Evolutionary conservation across 2,329 filamentous ascomycete genomes (phyloP).

Genomic region (Blastomyces emzantsi): DNA sequence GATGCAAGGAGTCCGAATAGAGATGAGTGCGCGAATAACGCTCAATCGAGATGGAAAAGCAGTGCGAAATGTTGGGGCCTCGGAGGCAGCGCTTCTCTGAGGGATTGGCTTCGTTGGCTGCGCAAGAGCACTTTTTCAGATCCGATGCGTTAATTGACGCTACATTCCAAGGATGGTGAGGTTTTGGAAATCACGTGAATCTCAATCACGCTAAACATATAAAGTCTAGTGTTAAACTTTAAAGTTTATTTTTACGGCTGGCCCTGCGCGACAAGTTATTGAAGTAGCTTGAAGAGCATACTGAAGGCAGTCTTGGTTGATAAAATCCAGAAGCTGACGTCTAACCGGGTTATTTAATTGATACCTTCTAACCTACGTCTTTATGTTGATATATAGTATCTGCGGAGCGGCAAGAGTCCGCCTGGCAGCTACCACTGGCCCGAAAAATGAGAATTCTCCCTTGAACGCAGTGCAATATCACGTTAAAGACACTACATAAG

Average conservation of each 20-base stretch:
- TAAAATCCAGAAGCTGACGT: neutral
- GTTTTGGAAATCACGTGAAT: conserved; percentile 6
- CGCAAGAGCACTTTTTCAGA: neutral
- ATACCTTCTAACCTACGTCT: neutral
- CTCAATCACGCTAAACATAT: neutral
- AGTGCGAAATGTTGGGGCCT: neutral
- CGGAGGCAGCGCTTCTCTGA: neutral
- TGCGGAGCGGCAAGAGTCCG: neutral
- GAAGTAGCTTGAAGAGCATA: neutral
- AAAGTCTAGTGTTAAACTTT: neutral
- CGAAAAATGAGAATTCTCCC: neutral
- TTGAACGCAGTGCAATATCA: neutral
- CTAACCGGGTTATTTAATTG: neutral
- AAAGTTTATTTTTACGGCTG: neutral
- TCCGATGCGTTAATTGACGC: neutral
- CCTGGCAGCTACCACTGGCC: neutral
- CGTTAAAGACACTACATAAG: neutral
- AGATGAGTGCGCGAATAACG: neutral
- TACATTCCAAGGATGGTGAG: neutral
- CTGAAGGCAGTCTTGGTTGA: neutral
- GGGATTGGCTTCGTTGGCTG: neutral
- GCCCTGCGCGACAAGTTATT: too few species aligned
- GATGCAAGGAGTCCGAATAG: neutral
- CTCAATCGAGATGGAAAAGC: neutral
- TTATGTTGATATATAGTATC: neutral